These are phyloP conservation scores for Colletotrichum chrysophilum DNA, from an alignment of 2,329 filamentous ascomycete species.

Conservation along the genomic window DNA sequence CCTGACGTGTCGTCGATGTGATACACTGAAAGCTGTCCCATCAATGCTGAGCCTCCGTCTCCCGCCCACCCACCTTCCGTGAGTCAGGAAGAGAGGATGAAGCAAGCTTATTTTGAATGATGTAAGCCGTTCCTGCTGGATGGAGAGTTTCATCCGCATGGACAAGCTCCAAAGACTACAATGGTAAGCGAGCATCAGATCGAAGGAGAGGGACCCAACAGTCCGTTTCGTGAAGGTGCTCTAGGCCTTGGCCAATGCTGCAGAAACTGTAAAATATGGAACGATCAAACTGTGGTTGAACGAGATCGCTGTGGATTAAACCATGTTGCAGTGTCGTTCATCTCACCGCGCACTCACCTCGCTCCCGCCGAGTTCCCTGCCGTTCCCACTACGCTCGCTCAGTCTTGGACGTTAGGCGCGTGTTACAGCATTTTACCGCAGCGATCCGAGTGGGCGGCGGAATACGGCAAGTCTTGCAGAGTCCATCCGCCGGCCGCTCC, in stretches of 20 bases:
- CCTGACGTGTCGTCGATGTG: neutral
- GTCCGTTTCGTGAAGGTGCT: neutral
- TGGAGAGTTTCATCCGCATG: neutral
- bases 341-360: neutral
- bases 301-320: neutral
- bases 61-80: neutral
- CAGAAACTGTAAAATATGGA: neutral
- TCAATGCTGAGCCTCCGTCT: neutral
- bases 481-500: neutral
- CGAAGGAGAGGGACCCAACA: neutral
- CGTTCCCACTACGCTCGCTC: neutral
- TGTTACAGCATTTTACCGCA: neutral
- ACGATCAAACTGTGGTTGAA: neutral
- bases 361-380: neutral
- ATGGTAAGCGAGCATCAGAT: neutral
- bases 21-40: neutral
- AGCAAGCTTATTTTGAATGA: neutral
- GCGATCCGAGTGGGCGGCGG: neutral
- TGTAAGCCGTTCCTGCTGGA: neutral
- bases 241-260: neutral
- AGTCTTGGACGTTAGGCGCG: neutral
- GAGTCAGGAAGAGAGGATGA: neutral
- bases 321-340: neutral
- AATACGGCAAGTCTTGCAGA: neutral
- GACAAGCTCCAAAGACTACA: neutral